These are phyloP conservation scores for Trifolium pratense DNA, from an alignment of 306 rosid species.

Conservation along the genomic window DNA sequence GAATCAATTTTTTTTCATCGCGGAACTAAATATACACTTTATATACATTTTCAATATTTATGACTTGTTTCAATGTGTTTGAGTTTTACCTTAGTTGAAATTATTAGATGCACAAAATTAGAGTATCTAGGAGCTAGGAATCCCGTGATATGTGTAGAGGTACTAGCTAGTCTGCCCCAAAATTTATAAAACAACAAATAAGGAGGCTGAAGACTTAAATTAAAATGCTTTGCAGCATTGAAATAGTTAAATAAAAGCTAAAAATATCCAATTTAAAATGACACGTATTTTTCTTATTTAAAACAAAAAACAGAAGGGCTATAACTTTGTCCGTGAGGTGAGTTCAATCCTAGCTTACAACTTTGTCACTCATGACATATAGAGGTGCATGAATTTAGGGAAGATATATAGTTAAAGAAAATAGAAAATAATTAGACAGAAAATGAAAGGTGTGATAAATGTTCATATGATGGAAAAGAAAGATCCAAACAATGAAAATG, in stretches of 20 bases:
- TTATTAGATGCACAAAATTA: neutral
- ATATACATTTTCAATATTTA: neutral
- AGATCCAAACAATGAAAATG: no score
- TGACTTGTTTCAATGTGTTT: neutral
- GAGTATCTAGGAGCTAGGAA: slow-evolving; percentile 3
- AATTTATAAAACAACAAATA: slow-evolving; percentile 20
- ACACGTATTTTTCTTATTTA: neutral
- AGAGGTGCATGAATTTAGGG: neutral
- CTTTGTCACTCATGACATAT: slow-evolving; percentile 22
- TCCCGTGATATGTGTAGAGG: slow-evolving; percentile 10
- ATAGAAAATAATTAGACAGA: neutral
- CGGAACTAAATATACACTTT: no score
- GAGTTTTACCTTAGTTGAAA: slow-evolving; percentile 31
- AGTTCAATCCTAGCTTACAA: slow-evolving; percentile 22
- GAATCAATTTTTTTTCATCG: no score
- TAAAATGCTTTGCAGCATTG: slow-evolving; percentile 9
- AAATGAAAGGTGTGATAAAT: neutral
- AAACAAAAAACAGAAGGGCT: neutral
- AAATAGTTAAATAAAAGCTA: slow-evolving; percentile 1
- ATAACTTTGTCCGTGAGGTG: neutral
- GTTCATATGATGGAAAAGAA: neutral
- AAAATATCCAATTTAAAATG: slow-evolving; percentile 10
- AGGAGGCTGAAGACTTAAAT: neutral
- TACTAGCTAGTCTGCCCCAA: slow-evolving; percentile 6
- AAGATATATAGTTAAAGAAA: neutral